Evolutionary conservation across 306 rosid genomes (phyloP), one percentile per base, ranked within the genome.

Genomic region (Pyrus bretschneideri): DNA sequence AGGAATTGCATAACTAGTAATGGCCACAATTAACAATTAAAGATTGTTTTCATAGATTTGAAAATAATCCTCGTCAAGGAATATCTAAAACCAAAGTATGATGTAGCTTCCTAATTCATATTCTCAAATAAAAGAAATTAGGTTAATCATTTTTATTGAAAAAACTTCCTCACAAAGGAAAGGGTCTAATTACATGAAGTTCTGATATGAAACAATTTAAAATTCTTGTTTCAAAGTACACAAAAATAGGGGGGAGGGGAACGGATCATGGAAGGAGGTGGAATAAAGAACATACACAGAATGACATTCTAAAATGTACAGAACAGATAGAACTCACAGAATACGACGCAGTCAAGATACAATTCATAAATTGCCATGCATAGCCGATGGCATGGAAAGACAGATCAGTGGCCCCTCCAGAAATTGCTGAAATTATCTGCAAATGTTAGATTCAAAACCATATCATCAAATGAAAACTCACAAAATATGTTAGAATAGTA

Each of bases 341-440:
- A 88, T 96, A 96, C 61, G 99, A 92, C 29, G 99, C 98, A 51
- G 99, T 92, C 83, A 96, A 85, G 85, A 96, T 92, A 81, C 99
- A 96, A 86, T 96, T 96, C 69, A 83, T 54, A 69, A 89, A 81
- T 85, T 96, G 99, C 99, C 99, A 96, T 21, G 86, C 76, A 76
- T 96, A 96, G 81, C 99, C 98, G 25, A 86, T 65, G 23, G 96
- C 89, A 73, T 91, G 93, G 80, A 96, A 96, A 38, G 97, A 82
- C 55, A 96, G 78, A 86, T 92, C 99, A 45, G 99, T 92, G 71
- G 92, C 68, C 74, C 99, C 99, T 57, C 99, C 99, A 55, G 98
- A 85, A 71, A 91, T 88, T 72, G 99, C 98, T 27, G 99, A 96
- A 82, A 96, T 92, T 67, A 96, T 91, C 99, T 96, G 93, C 87